Evolutionary conservation across 768 basidiomycete genomes (phyloP), one percentile per base, ranked within the genome.

Genomic region (Coprinellus aureogranulatus): DNA sequence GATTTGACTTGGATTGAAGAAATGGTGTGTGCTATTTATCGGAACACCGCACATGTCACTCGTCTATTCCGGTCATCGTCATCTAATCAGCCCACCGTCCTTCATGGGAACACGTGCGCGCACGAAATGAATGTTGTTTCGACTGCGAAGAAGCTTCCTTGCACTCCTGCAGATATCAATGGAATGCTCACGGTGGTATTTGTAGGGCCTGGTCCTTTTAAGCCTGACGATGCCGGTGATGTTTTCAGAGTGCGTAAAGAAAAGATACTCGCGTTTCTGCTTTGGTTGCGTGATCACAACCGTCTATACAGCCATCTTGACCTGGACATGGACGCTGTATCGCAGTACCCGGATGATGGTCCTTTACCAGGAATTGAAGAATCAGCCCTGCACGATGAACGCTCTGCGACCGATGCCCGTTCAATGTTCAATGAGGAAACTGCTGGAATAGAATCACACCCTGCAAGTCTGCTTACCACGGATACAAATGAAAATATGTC

Each of bases 91-190:
- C 68, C 72, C 0, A 56, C 25, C 11, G 60, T 71, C 0, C 65
- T 72, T 40, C 65, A 71, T 63, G 72, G 72, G 1, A 74, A 74
- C 48, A 73, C 67, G 1, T 74, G 72, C 62, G 65, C 72, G 6
- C 69, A 73, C 62, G 63, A 72, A 6, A 67, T 66, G 62, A 74
- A 75, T 58, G 31, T 72, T 2, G 23, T 69, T 2, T 70, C 70
- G 1, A 71, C 70, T 14, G 70, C 66, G 0, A 18, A 42, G 27
- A 58, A 65, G 0, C 50, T 74, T 1, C 72, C 71, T 18, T 47
- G 64, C 0, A 67, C 67, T 0, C 67, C 67, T 14, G 37, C 57
- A 2, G 64, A 74, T 62, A 45, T 74, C 0, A 65, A 56, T 48
- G 67, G 60, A 12, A 49, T 62, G 23, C 26, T 75, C 1, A 59